Evolutionary conservation across 1,284 basidiomycete genomes (phyloP).

Genomic region (Ceratobasidium sp.): DNA sequence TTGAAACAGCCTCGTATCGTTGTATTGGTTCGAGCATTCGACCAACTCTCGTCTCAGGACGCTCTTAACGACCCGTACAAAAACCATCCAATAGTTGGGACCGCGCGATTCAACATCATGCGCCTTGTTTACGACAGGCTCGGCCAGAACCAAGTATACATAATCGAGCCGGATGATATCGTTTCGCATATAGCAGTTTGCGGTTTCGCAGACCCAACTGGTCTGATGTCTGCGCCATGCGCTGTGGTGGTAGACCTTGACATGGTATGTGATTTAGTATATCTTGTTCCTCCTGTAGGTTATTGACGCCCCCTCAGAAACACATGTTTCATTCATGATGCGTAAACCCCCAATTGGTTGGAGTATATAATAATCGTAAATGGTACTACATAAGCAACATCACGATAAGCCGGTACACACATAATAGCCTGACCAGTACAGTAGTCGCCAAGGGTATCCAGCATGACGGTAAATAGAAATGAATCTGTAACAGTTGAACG

Average conservation of each 20-base stretch:
- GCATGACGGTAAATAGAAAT: neutral
- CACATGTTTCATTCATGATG: neutral
- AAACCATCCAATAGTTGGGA: slow-evolving; percentile 1
- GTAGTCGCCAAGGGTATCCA: neutral
- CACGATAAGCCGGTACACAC: neutral
- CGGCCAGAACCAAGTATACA: neutral
- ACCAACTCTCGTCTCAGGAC: neutral
- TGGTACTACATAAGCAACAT: neutral
- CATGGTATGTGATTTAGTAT: neutral
- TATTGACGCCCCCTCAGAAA: neutral
- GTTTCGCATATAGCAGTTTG: neutral
- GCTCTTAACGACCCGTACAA: neutral
- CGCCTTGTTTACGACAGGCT: neutral
- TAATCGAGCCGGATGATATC: slow-evolving; percentile 5
- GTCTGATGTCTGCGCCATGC: neutral
- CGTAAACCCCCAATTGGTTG: too few relatives aligned
- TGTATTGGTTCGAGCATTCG: neutral
- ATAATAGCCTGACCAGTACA: neutral
- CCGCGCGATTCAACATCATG: neutral
- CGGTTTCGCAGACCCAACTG: neutral
- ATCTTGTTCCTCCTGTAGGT: neutral
- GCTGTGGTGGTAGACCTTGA: neutral
- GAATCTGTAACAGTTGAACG: neutral
- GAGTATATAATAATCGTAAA: too few relatives aligned
- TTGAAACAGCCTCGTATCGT: neutral